Conservation (phyloP, 1,284 basidiomycete genomes). For the Puccinia novopanici region DNA sequence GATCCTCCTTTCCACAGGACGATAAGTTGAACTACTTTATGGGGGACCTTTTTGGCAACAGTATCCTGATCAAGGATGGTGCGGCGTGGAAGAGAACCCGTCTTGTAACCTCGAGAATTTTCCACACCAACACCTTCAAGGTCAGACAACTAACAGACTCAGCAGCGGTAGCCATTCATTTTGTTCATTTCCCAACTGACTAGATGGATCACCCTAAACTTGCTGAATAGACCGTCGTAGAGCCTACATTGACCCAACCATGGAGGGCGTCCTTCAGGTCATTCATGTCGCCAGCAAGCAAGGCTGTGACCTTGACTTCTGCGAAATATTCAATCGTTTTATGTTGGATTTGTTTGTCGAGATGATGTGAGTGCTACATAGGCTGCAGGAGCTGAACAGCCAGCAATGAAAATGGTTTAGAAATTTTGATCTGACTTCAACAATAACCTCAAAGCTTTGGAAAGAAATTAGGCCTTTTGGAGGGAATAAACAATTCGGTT, state of each 20-base stretch:
- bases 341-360: slow-evolving; percentile 19
- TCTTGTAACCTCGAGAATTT: background rate
- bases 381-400: background rate
- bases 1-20: background rate
- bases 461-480: background rate
- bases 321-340: background rate
- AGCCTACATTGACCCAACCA: background rate
- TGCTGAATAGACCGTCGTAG: background rate
- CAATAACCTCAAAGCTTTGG: background rate
- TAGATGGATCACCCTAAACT: background rate
- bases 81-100: slow-evolving; percentile 14
- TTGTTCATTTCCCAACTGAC: background rate
- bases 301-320: background rate
- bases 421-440: background rate
- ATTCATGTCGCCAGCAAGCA: background rate
- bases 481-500: background rate
- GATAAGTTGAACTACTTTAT: background rate
- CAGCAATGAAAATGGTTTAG: background rate
- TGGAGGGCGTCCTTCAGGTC: background rate
- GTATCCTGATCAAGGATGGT: slow-evolving; percentile 16
- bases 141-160: slow-evolving; percentile 13
- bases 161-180: background rate
- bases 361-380: slow-evolving; percentile 15
- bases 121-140: slow-evolving; percentile 4
- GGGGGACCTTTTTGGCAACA: slow-evolving; percentile 3